phyloP scores from a whole-genome alignment of 768 basidiomycete species.

The Trametes coccinea region DNA sequence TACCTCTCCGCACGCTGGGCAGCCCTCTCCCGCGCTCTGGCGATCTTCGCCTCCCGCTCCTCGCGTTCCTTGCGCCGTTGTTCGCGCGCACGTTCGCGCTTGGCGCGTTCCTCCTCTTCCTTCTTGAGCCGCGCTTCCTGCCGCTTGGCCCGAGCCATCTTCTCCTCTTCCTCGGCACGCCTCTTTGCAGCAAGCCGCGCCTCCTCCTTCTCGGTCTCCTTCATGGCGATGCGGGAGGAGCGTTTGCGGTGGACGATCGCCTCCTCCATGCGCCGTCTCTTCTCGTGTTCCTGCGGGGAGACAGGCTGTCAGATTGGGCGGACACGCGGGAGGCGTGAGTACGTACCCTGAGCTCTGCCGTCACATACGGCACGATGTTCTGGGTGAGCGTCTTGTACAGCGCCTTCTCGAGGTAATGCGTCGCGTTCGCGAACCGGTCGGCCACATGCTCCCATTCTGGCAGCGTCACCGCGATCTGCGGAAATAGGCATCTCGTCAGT shows the following conservation, averaged over 20 bases:
- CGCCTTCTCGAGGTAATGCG: conserved; percentile 79
- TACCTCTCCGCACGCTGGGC: conserved; percentile 19
- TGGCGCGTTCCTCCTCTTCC: conserved; percentile 41
- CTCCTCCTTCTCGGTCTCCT: conserved; percentile 79
- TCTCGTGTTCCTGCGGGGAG: conserved; percentile 55
- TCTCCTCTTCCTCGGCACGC: conserved; percentile 68
- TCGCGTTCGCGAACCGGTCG: conserved; percentile 71
- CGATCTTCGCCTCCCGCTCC: conserved; percentile 30
- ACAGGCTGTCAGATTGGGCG: background rate
- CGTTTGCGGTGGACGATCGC: conserved; percentile 85
- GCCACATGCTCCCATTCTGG: conserved; percentile 84
- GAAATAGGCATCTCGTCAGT: background rate
- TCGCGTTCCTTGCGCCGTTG: conserved; percentile 48
- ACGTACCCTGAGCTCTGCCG: conserved; percentile 64
- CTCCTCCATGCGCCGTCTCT: conserved; percentile 64
- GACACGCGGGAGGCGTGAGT: background rate
- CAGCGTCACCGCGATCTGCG: conserved; percentile 78
- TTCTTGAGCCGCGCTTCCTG: conserved; percentile 39
- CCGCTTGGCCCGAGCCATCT: conserved; percentile 61
- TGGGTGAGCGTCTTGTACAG: conserved; percentile 68
- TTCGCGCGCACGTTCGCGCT: conserved; percentile 62
- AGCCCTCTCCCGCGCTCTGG: conserved; percentile 29
- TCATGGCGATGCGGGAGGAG: conserved; percentile 83
- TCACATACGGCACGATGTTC: conserved; percentile 69
- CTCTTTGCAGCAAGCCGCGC: conserved; percentile 58